These are phyloP conservation scores for Fusarium sp. DNA, from an alignment of 2,329 filamentous ascomycete genomes.

Conservation along the genomic window DNA sequence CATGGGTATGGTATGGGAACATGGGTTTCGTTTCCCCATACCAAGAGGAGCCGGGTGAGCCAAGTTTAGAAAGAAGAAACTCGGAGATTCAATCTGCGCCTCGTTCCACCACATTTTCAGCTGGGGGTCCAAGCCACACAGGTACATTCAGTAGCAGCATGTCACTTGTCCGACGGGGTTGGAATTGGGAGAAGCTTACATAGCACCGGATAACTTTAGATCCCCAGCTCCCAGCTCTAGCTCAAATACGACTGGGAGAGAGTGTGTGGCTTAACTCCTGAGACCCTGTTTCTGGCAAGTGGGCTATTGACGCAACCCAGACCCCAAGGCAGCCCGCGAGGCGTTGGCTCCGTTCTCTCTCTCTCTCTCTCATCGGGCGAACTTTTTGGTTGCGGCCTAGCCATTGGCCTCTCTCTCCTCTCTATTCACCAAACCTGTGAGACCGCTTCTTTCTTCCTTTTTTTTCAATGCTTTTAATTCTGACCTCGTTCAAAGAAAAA, in stretches of 20 bases:
- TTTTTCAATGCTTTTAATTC: neutral
- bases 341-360: slow-evolving; percentile 21
- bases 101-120: neutral
- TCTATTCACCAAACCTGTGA: neutral
- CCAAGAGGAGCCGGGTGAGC: neutral
- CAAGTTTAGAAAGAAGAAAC: neutral
- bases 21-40: neutral
- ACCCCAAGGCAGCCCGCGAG: slow-evolving; percentile 28
- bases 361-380: slow-evolving; percentile 3
- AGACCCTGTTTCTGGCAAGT: slow-evolving; percentile 29
- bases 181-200: neutral
- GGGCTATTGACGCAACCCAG: neutral
- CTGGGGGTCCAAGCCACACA: neutral
- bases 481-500: neutral
- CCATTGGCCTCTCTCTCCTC: neutral
- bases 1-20: neutral
- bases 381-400: slow-evolving; percentile 3
- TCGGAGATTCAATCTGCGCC: neutral
- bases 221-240: neutral
- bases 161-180: neutral
- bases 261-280: neutral
- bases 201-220: neutral
- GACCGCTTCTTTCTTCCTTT: neutral
- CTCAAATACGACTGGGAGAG: neutral
- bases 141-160: neutral